A percentile compares a stretch with the other conserved stretches of the same genome.
Conservation (phyloP, 2,329 filamentous ascomycete species). For the Exophiala sp. region DNA sequence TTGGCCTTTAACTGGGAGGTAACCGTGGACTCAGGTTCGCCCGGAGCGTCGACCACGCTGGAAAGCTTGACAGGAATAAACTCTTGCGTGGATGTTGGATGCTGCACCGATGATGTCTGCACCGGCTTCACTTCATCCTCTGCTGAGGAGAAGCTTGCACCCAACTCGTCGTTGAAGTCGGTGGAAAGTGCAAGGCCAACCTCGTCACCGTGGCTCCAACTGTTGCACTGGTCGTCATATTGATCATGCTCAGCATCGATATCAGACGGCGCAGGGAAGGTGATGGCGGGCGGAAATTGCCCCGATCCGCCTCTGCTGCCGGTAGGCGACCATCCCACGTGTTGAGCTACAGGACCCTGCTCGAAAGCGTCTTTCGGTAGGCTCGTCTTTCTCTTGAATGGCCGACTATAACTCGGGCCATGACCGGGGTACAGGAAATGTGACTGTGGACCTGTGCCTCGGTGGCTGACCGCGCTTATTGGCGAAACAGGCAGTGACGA, state of each 20-base stretch:
- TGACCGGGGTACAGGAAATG: constrained; percentile 13
- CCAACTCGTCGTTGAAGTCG: constrained; percentile 14
- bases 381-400: no score
- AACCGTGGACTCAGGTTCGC: background rate
- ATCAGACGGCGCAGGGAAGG: constrained; percentile 5
- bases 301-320: no score
- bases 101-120: background rate
- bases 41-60: constrained; percentile 5
- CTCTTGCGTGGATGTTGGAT: background rate
- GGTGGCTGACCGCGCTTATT: constrained; percentile 5
- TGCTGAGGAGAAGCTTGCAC: background rate
- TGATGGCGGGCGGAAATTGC: no score
- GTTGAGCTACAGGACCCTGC: background rate
- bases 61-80: constrained; percentile 12
- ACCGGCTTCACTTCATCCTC: constrained; percentile 5
- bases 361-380: no score
- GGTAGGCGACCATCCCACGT: background rate
- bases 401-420: constrained; percentile 20
- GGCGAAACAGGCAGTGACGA: constrained; percentile 18
- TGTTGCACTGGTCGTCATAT: constrained; percentile 19
- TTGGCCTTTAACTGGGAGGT: constrained; percentile 14
- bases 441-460: background rate
- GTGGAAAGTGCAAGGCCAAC: constrained; percentile 15
- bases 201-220: constrained; percentile 24
- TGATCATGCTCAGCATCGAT: constrained; percentile 18